Percentiles rank a stretch among this genome's conserved stretches.
Conservation (phyloP, 345 rosid species). For the Jatropha curcas region DNA sequence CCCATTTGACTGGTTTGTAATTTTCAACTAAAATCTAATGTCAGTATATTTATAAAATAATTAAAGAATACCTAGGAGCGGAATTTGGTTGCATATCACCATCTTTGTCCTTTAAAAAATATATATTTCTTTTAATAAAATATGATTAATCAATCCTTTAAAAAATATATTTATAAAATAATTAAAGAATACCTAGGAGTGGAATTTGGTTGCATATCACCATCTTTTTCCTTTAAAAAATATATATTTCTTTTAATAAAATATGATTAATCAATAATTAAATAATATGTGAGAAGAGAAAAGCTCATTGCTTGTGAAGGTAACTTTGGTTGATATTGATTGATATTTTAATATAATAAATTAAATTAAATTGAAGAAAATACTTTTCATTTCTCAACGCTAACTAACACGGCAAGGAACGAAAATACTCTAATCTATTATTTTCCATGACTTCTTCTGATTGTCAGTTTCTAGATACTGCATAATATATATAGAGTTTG, state of each 20-base stretch:
- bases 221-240: constrained; percentile 5
- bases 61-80: too few species aligned
- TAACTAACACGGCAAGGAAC: constrained; percentile 21
- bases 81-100: too few species aligned
- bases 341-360: constrained; percentile 2
- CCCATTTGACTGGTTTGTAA: constrained; percentile 18
- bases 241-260: too few species aligned
- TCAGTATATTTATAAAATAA: too few species aligned
- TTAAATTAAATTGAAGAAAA: neutral
- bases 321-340: neutral
- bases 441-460: neutral
- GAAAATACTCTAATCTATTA: too few species aligned
- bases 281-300: neutral
- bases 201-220: constrained; percentile 23
- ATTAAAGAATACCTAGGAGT: neutral
- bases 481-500: too few species aligned
- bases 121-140: too few species aligned
- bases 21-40: neutral
- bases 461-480: neutral
- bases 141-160: too few species aligned
- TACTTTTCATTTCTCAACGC: neutral
- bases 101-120: too few species aligned
- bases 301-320: constrained; percentile 5
- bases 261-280: neutral
- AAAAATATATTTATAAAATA: too few species aligned